These are phyloP conservation scores for Pichia insulana DNA, from an alignment of 805 yeast genomes.

Conservation along the genomic window DNA sequence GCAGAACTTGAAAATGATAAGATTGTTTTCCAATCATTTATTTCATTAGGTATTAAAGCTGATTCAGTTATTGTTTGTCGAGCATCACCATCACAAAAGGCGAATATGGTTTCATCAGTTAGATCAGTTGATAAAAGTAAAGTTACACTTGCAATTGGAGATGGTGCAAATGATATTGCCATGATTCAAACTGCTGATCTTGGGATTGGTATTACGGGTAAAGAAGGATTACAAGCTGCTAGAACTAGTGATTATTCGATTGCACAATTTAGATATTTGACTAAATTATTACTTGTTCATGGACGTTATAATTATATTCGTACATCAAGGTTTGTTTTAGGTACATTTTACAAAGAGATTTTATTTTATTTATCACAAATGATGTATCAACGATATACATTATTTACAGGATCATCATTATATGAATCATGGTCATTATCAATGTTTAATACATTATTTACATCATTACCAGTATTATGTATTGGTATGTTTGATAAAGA, in stretches of 20 bases:
- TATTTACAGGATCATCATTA: slow-evolving; percentile 87
- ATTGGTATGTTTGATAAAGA: slow-evolving; percentile 96
- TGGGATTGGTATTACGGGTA: slow-evolving; percentile 95
- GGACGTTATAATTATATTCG: slow-evolving; percentile 94
- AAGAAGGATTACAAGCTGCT: slow-evolving; percentile 95
- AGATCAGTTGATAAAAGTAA: slow-evolving; percentile 55
- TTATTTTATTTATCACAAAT: slow-evolving; percentile 84
- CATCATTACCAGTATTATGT: slow-evolving; percentile 84
- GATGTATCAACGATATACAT: slow-evolving; percentile 73
- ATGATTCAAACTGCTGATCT: slow-evolving; percentile 99
- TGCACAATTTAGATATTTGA: slow-evolving; percentile 82
- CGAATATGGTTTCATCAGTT: slow-evolving; percentile 77
- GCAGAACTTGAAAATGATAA: slow-evolving; percentile 63
- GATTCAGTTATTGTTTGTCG: slow-evolving; percentile 93
- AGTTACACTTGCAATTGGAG: slow-evolving; percentile 94
- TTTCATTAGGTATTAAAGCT: slow-evolving; percentile 77
- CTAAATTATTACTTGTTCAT: slow-evolving; percentile 81
- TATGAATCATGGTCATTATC: slow-evolving; percentile 96
- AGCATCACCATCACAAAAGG: slow-evolving; percentile 96
- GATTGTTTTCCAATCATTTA: slow-evolving; percentile 61
- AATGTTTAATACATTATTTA: slow-evolving; percentile 93
- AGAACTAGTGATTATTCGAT: slow-evolving; percentile 90
- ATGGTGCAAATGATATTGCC: slow-evolving; percentile 98
- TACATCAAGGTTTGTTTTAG: slow-evolving; percentile 82
- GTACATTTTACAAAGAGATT: slow-evolving; percentile 92